A percentile compares a stretch with the other conserved stretches of the same genome.
Conservation (phyloP, 805 yeast species). For the Kockiozyma suomiensis region DNA sequence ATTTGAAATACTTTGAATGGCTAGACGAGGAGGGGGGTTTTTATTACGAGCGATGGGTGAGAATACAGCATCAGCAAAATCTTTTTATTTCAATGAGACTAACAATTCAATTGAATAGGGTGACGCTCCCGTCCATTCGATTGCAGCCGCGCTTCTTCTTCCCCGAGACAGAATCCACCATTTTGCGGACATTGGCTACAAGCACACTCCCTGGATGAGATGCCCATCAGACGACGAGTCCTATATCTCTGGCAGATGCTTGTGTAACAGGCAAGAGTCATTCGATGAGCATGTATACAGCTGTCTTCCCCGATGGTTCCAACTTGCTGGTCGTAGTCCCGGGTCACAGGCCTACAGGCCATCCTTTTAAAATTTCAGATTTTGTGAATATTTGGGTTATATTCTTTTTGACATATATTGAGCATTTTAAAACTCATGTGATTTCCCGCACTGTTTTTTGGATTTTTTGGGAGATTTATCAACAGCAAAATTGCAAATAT, state of each 20-base stretch:
- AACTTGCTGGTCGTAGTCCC: slow-evolving; percentile 30
- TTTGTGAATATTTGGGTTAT: neutral
- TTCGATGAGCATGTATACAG: slow-evolving; percentile 36
- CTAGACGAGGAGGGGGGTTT: slow-evolving; percentile 67
- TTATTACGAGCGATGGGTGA: slow-evolving; percentile 83
- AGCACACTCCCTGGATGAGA: slow-evolving; percentile 54
- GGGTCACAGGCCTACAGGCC: slow-evolving; percentile 33
- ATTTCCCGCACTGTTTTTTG: too few relatives aligned
- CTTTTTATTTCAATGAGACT: neutral
- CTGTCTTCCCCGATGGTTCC: slow-evolving; percentile 37
- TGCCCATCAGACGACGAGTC: slow-evolving; percentile 35
- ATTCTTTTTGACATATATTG: neutral
- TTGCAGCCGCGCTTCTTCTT: slow-evolving; percentile 61
- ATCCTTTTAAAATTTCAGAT: neutral
- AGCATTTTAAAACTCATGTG: too few relatives aligned
- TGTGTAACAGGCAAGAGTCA: slow-evolving; percentile 32
- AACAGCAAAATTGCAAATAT: too few relatives aligned
- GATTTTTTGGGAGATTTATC: too few relatives aligned
- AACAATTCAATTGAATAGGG: slow-evolving; percentile 44
- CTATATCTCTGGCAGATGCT: slow-evolving; percentile 31
- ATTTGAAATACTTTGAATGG: slow-evolving; percentile 55
- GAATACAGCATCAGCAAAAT: slow-evolving; percentile 67
- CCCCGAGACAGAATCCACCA: slow-evolving; percentile 56
- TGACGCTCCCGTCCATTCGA: slow-evolving; percentile 72
- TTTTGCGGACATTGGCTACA: slow-evolving; percentile 64